These are phyloP conservation scores for Aspergillus calidoustus DNA, from an alignment of 2,329 filamentous ascomycete genomes.

Conservation along the genomic window DNA sequence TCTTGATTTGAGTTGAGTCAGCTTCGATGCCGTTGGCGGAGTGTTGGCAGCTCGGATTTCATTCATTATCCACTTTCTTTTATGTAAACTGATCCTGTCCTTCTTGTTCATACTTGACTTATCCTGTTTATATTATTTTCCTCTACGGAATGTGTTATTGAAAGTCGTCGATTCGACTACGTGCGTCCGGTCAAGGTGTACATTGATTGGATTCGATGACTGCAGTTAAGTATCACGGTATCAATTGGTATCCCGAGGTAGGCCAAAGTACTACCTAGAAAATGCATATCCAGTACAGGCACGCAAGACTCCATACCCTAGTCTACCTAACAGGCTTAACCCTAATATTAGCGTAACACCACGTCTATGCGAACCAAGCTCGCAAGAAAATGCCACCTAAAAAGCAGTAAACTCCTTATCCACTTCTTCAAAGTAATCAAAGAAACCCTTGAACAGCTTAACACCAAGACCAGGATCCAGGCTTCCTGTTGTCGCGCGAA, in stretches of 20 bases:
- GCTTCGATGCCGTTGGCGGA: too few relatives aligned
- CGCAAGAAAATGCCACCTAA: conserved; percentile 20
- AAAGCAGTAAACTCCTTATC: conserved; percentile 72
- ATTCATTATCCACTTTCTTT: background rate
- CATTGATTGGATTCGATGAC: too few relatives aligned
- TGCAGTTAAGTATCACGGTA: too few relatives aligned
- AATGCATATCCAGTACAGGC: background rate
- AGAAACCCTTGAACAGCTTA: conserved; percentile 85
- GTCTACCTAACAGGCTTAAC: background rate
- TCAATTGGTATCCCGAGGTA: background rate
- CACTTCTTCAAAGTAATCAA: conserved; percentile 83
- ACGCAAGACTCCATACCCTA: background rate
- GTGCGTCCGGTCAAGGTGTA: background rate
- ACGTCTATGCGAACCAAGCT: background rate
- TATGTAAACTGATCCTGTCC: background rate
- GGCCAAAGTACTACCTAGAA: background rate
- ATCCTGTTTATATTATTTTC: background rate
- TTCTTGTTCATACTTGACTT: background rate
- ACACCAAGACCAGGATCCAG: conserved; percentile 87
- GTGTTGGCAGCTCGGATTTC: background rate
- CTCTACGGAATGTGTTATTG: background rate
- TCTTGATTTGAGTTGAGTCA: too few relatives aligned
- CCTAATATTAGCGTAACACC: background rate
- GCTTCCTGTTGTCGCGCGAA: conserved; percentile 84
- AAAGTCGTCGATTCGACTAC: background rate